These are phyloP conservation scores for Carex myosuroides DNA, from an alignment of 176 grass and related monocot genomes.

Conservation along the genomic window DNA sequence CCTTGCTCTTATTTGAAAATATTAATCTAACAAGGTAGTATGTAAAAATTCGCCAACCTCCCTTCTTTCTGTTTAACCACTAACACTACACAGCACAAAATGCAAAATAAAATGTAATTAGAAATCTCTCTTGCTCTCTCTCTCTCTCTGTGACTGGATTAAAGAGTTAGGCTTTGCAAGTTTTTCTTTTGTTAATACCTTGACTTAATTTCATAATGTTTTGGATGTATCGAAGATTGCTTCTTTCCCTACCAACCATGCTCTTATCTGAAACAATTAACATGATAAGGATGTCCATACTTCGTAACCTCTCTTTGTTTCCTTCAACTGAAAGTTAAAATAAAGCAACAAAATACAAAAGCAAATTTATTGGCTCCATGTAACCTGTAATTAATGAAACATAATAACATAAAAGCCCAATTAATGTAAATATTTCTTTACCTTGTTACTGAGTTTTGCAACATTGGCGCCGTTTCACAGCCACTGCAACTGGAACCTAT, in stretches of 20 bases:
- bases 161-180: neutral
- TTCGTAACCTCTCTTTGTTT: neutral
- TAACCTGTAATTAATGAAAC: neutral
- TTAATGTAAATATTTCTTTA: neutral
- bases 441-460: neutral
- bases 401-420: neutral
- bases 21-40: neutral
- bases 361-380: neutral
- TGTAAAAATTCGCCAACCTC: neutral
- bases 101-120: no score
- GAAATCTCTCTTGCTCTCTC: no score
- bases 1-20: neutral
- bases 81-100: no score
- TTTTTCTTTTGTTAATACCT: no score
- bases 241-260: neutral
- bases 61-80: no score
- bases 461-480: neutral
- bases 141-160: neutral
- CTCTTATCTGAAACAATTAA: neutral
- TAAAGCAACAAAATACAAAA: neutral
- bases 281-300: neutral
- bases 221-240: neutral
- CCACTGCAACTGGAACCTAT: neutral
- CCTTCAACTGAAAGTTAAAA: neutral
- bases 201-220: neutral